These are phyloP conservation scores for Neofusicoccum laricinum DNA, from an alignment of 2,329 filamentous ascomycete species.

Conservation along the genomic window DNA sequence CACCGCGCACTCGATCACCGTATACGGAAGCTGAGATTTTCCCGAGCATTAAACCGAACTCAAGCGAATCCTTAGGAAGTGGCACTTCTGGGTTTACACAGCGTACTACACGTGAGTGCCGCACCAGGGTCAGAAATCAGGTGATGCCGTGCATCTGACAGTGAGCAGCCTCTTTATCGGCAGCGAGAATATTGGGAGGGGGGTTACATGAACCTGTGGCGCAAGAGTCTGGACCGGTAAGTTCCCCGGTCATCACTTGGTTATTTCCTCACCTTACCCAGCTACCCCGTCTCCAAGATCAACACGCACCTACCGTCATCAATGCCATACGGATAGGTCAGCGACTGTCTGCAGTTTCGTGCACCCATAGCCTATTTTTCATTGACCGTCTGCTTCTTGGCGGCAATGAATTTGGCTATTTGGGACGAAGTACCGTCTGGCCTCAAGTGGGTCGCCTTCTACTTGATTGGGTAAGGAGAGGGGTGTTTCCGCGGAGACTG, in stretches of 20 bases:
- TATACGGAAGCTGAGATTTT: too few species aligned
- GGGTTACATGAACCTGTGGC: slow-evolving; percentile 6
- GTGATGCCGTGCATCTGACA: neutral
- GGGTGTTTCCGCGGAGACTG: neutral
- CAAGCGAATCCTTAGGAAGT: neutral
- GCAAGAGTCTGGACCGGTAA: slow-evolving; percentile 4
- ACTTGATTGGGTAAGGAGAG: neutral
- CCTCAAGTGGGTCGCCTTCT: slow-evolving; percentile 6
- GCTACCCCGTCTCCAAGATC: slow-evolving; percentile 34
- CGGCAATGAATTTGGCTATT: neutral
- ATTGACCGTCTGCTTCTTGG: slow-evolving; percentile 6
- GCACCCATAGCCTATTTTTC: slow-evolving; percentile 7
- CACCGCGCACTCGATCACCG: too few species aligned
- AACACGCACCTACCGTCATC: slow-evolving; percentile 58
- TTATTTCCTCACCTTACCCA: slow-evolving; percentile 26
- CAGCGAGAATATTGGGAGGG: slow-evolving; percentile 8
- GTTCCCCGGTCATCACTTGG: neutral
- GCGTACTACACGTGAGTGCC: slow-evolving; percentile 1
- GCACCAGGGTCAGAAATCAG: too few species aligned
- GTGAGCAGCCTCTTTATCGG: neutral
- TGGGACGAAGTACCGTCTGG: slow-evolving; percentile 6
- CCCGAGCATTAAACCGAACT: neutral
- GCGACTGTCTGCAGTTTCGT: neutral
- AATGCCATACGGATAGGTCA: slow-evolving; percentile 42
- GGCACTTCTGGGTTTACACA: slow-evolving; percentile 11